Percentiles rank a stretch among this genome's conserved stretches.
Conservation (phyloP, 2,329 filamentous ascomycete species). For the Colletotrichum magnum region DNA sequence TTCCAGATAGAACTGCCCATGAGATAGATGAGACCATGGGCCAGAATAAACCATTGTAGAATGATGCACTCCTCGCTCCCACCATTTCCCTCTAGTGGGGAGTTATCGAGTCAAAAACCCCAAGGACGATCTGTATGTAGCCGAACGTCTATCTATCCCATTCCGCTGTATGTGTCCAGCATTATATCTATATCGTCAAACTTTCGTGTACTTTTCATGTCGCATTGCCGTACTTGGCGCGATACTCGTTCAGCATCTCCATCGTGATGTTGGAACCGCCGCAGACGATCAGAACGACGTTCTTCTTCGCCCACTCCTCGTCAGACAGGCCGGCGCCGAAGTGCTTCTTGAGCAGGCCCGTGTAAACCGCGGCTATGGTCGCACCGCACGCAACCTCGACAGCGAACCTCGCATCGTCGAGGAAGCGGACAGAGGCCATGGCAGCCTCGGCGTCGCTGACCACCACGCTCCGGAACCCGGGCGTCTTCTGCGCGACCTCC, state of each 20-base stretch:
- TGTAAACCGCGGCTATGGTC: slow-evolving; percentile 78
- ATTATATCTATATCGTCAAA: background rate
- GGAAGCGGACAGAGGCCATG: slow-evolving; percentile 80
- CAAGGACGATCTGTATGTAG: background rate
- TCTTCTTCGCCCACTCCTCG: slow-evolving; percentile 74
- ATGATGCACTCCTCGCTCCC: too few relatives aligned
- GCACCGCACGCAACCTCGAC: slow-evolving; percentile 92
- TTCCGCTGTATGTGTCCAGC: background rate
- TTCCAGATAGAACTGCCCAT: slow-evolving; percentile 6
- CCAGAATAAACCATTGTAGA: too few relatives aligned
- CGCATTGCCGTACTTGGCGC: slow-evolving; percentile 56
- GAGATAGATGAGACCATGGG: background rate
- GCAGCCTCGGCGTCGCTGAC: slow-evolving; percentile 85
- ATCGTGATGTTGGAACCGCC: slow-evolving; percentile 80
- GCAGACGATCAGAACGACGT: slow-evolving; percentile 88
- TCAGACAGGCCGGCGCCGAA: slow-evolving; percentile 68
- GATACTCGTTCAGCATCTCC: slow-evolving; percentile 72
- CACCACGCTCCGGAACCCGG: slow-evolving; percentile 68
- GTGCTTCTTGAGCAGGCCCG: slow-evolving; percentile 71
- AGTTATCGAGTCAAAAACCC: too few relatives aligned
- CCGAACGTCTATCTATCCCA: background rate
- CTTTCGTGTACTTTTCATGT: background rate
- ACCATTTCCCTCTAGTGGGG: too few relatives aligned
- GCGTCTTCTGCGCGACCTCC: slow-evolving; percentile 65
- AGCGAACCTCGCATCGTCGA: slow-evolving; percentile 84